phyloP scores from a whole-genome alignment of 169 alveolate species.

The Plasmodium sp. region DNA sequence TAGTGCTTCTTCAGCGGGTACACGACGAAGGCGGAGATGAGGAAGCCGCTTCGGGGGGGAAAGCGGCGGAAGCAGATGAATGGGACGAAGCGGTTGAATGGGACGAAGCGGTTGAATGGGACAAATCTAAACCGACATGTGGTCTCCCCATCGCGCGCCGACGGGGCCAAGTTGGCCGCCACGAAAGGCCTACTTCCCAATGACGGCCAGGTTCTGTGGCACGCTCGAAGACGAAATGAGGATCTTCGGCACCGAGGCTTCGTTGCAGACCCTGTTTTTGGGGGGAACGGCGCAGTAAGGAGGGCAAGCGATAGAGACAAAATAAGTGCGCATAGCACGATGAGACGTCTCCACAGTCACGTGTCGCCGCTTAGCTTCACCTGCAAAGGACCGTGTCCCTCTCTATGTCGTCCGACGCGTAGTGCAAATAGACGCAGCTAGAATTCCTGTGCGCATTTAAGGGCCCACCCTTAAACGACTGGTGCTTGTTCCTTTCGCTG shows the following conservation, averaged over 20 bases:
- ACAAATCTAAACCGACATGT: neutral
- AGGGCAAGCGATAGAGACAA: neutral
- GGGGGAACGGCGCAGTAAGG: neutral
- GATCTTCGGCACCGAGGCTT: slow-evolving; percentile 62
- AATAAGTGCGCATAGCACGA: neutral
- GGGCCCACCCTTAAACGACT: neutral
- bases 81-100: neutral
- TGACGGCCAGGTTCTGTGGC: slow-evolving; percentile 50
- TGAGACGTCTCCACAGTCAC: neutral
- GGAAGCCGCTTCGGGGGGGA: slow-evolving; percentile 54
- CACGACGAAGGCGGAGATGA: slow-evolving; percentile 66
- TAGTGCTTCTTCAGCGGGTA: slow-evolving; percentile 64
- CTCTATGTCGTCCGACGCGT: slow-evolving; percentile 53
- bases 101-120: neutral
- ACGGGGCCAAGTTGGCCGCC: neutral
- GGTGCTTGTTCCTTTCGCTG: neutral
- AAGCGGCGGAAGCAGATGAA: neutral
- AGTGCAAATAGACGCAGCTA: slow-evolving; percentile 58
- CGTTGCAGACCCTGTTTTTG: slow-evolving; percentile 39
- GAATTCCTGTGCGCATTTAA: neutral
- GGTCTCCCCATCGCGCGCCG: neutral
- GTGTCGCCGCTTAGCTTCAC: neutral
- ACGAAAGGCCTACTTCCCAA: slow-evolving; percentile 58
- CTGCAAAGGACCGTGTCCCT: slow-evolving; percentile 40
- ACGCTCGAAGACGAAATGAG: slow-evolving; percentile 37